phyloP scores from a whole-genome alignment of 331 rosid genomes.

The Ulmus americana region DNA sequence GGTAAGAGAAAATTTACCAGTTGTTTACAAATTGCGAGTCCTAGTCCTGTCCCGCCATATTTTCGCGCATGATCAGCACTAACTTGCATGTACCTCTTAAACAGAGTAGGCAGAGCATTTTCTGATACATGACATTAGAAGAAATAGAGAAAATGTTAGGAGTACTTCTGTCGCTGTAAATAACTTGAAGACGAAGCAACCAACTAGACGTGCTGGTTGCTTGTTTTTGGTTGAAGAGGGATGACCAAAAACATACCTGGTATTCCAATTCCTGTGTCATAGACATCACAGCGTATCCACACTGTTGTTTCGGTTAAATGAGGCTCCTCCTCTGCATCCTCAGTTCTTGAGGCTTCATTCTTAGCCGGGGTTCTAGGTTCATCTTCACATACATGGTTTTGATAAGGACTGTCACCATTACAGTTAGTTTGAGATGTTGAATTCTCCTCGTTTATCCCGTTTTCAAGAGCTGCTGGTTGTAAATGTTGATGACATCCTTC shows the following conservation, averaged over 20 bases:
- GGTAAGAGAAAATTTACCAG: slow-evolving; percentile 45
- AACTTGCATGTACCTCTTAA: slow-evolving; percentile 94
- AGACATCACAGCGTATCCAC: slow-evolving; percentile 88
- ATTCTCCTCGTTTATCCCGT: slow-evolving; percentile 49
- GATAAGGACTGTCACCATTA: slow-evolving; percentile 28
- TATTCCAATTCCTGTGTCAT: slow-evolving; percentile 96
- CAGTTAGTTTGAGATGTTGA: slow-evolving; percentile 29
- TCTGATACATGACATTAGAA: slow-evolving; percentile 41
- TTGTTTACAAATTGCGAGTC: slow-evolving; percentile 95
- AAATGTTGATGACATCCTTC: slow-evolving; percentile 34
- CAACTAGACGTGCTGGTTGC: background rate
- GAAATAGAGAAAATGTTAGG: background rate
- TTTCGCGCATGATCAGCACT: slow-evolving; percentile 93
- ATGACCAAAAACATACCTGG: slow-evolving; percentile 48
- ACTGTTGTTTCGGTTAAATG: slow-evolving; percentile 58
- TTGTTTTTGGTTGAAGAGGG: background rate
- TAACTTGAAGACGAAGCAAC: background rate
- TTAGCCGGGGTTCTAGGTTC: slow-evolving; percentile 46
- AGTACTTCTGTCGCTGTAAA: background rate
- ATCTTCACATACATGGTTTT: slow-evolving; percentile 30
- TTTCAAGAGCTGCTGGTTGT: slow-evolving; percentile 29
- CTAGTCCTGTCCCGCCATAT: slow-evolving; percentile 94
- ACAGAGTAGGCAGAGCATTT: slow-evolving; percentile 71
- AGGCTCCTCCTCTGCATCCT: slow-evolving; percentile 38
- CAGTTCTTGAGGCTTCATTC: slow-evolving; percentile 47